Base-by-base conservation (phyloP, 148 eudicot genomes). In the Nyssa sinensis region DNA sequence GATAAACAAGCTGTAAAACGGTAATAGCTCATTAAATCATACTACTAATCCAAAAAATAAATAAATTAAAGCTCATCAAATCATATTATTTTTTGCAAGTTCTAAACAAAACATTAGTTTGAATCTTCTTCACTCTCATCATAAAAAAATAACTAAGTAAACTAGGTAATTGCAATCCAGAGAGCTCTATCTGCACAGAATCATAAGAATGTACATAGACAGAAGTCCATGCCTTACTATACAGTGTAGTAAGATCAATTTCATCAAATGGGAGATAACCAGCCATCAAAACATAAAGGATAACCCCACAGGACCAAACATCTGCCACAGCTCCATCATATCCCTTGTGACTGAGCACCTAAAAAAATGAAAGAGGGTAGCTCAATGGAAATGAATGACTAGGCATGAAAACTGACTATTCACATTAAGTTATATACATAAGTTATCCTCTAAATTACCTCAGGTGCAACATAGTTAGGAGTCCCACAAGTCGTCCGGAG, bases 241-340 rank as follows among this genome's bases (percentile, higher is more conserved):
- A 95, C 81, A 95, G 75, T 39, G 97, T 89, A 37, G 96, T 88
- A 71, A 95, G 91, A 85, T 95, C 99, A 80, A 95, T 81, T 74
- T 95, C 99, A 84, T 90, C 99, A 84, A 95, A 95, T 64, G 99
- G 99, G 74, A 92, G 96, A 86, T 90, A 90, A 69, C 99, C 99
- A 4, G 97, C 97, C 85, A 95, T 82, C 77, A 95, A 68, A 74
- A 95, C 99, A 83, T 92, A 95, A 13, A 95, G 88, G 75, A 91
- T 88, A 79, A 92, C 96, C 71, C 99, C 99, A 83, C 99, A 95
- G 7, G 99, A 95, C 99, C 99, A 95, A 34, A 88, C 83, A 86
- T 95, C 99, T 64, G 99, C 99, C 66, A 84, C 75, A 79, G 99
- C 96, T 82, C 99, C 99, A 82, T 95, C 75, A 80, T 95, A 95